Conservation (phyloP, 179 eudicot genomes). For the Gypsophila paniculata region DNA sequence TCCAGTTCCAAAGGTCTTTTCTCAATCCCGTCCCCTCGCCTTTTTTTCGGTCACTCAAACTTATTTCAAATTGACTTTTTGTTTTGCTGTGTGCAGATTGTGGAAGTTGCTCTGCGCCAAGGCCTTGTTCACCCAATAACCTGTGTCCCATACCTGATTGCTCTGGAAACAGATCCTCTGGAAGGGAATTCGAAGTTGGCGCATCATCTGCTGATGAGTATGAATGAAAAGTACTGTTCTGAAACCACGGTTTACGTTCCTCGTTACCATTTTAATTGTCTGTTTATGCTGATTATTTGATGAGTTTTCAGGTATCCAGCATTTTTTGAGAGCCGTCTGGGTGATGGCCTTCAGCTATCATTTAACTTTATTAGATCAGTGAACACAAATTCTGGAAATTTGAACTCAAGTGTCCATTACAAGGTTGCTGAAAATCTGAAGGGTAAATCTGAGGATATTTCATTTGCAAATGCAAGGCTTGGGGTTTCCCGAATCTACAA, state of each 20-base stretch:
- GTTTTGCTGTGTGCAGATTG: slow-evolving; percentile 57
- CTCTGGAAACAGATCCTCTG: slow-evolving; percentile 90
- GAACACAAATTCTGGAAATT: slow-evolving; percentile 37
- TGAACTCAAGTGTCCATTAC: slow-evolving; percentile 34
- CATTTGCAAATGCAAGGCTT: slow-evolving; percentile 58
- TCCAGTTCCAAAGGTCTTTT: too few relatives aligned
- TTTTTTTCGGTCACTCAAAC: not conserved
- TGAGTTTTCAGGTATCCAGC: slow-evolving; percentile 72
- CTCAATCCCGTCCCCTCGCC: not conserved
- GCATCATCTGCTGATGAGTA: slow-evolving; percentile 90
- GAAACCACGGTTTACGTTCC: slow-evolving; percentile 2
- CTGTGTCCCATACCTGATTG: slow-evolving; percentile 89
- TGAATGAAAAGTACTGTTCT: slow-evolving; percentile 82
- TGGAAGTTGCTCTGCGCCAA: slow-evolving; percentile 91
- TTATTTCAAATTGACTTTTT: slow-evolving; percentile 5
- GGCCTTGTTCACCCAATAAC: slow-evolving; percentile 99
- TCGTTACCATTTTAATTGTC: slow-evolving; percentile 5
- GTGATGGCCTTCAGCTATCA: slow-evolving; percentile 95
- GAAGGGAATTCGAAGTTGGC: slow-evolving; percentile 87
- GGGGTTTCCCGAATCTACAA: slow-evolving; percentile 97
- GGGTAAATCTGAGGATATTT: slow-evolving; percentile 53
- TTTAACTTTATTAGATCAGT: slow-evolving; percentile 72
- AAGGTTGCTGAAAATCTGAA: slow-evolving; percentile 45
- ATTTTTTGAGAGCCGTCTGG: slow-evolving; percentile 89
- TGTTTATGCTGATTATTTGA: slow-evolving; percentile 30